phyloP scores from a whole-genome alignment of 441 rosid species.

The Adansonia grandidieri region DNA sequence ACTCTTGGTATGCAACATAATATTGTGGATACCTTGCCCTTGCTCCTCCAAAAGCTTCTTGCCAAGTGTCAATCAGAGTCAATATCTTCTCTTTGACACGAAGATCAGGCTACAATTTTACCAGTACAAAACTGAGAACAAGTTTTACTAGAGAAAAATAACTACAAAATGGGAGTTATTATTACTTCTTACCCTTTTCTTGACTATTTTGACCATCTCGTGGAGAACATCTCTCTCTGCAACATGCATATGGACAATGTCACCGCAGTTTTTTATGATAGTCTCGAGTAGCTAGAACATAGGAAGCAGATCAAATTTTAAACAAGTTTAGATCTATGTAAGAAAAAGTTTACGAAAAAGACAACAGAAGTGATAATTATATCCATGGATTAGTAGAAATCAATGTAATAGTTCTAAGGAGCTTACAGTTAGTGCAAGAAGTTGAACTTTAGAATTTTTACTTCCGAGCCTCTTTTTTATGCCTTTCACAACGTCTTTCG shows the following conservation, averaged over 20 bases:
- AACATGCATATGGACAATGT: conserved; percentile 97
- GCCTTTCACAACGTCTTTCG: conserved; percentile 95
- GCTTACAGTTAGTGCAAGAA: conserved; percentile 93
- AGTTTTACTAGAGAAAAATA: conserved; percentile 30
- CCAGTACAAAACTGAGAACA: conserved; percentile 36
- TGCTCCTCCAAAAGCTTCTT: conserved; percentile 97
- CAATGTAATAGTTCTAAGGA: conserved; percentile 4
- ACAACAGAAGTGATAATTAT: conserved; percentile 2
- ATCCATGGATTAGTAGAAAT: neutral
- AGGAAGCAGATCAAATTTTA: conserved; percentile 23
- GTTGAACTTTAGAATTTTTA: conserved; percentile 90
- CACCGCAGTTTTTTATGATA: conserved; percentile 94
- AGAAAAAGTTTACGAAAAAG: conserved; percentile 14
- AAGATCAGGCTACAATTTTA: conserved; percentile 70
- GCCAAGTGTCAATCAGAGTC: conserved; percentile 91
- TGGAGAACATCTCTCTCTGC: conserved; percentile 93
- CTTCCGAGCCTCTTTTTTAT: conserved; percentile 86
- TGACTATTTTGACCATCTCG: conserved; percentile 91
- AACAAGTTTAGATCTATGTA: conserved; percentile 21
- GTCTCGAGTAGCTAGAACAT: conserved; percentile 85
- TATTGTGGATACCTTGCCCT: conserved; percentile 98
- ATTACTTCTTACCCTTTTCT: conserved; percentile 74
- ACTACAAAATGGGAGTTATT: neutral
- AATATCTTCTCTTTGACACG: conserved; percentile 95
- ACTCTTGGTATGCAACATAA: conserved; percentile 92